These are phyloP conservation scores for Trichophyton rubrum DNA, from an alignment of 2,329 filamentous ascomycete genomes.

Conservation along the genomic window DNA sequence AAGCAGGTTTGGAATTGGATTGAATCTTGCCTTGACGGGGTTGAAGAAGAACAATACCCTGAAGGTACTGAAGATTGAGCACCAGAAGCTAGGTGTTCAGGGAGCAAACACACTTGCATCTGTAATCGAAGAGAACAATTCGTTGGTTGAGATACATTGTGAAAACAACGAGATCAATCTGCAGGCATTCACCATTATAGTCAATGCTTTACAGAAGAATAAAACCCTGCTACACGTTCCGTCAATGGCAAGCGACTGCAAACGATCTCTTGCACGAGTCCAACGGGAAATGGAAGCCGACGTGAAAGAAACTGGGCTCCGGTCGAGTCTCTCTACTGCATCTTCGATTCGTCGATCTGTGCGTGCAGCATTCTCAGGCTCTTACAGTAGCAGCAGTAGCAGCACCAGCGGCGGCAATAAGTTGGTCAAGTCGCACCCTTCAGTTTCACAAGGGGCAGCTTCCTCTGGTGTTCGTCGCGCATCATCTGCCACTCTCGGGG, in stretches of 20 bases:
- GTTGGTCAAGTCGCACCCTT: slow-evolving; percentile 20
- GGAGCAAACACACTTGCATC: slow-evolving; percentile 58
- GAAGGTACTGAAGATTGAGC: slow-evolving; percentile 50
- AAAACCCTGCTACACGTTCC: slow-evolving; percentile 50
- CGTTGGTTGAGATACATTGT: slow-evolving; percentile 54
- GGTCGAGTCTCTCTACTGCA: slow-evolving; percentile 20
- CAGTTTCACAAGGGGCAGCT: slow-evolving; percentile 6
- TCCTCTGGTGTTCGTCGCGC: slow-evolving; percentile 2
- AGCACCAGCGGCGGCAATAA: slow-evolving; percentile 15
- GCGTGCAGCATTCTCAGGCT: slow-evolving; percentile 28
- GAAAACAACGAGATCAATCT: slow-evolving; percentile 60
- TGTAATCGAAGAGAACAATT: slow-evolving; percentile 52
- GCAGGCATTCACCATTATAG: slow-evolving; percentile 56
- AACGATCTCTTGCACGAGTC: slow-evolving; percentile 48
- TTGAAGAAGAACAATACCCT: slow-evolving; percentile 52
- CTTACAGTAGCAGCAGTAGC: slow-evolving; percentile 10
- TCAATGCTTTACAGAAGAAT: slow-evolving; percentile 57
- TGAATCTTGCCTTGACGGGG: slow-evolving; percentile 53
- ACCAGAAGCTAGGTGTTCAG: slow-evolving; percentile 56
- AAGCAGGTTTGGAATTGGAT: slow-evolving; percentile 54
- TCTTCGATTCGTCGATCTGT: slow-evolving; percentile 34
- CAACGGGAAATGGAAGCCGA: slow-evolving; percentile 44
- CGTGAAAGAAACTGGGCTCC: slow-evolving; percentile 26
- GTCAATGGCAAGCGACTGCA: slow-evolving; percentile 49
- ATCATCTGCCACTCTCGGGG: slow-evolving; percentile 3